Evolutionary conservation across 345 rosid species (phyloP), one percentile per base, ranked within the genome.

Genomic region (Rhizophora apiculata): DNA sequence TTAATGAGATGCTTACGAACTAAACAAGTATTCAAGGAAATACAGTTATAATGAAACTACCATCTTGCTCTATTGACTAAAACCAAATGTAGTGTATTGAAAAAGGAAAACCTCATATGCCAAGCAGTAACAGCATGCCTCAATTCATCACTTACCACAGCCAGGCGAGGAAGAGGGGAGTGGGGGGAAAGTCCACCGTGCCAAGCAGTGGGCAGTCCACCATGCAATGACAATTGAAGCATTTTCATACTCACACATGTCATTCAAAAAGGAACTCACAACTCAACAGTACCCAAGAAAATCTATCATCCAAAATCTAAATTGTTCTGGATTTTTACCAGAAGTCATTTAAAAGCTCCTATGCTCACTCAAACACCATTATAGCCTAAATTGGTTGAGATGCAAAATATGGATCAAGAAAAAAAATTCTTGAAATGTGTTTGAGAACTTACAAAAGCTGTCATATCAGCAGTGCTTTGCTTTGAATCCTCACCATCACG

Each of bases 381-480:
- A 37, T 18, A 24, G 48, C 34, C 52, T 57, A n/a, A 56, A 52
- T 24, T 48, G 65, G 60, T 65, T 27, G 21, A 57, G 51, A 46
- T 53, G 26, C 26, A 39, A 7, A 49, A 31, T 55, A 59, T 39
- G 27, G 20, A 26, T 39, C 30, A 34, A 13, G 15, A 20, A 20
- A 60, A 60, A 52, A 48, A 15, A 8, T 49, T 15, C 32, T 65
- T n/a, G 2, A 55, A 26, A 56, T 29, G 15, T 31, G 51, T 2
- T 13, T 32, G 29, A 31, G 29, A 59, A 80, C 92, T 85, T 70
- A 88, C 92, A 75, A 85, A 84, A 68, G 58, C 79, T 10, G 88
- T 78, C 90, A 85, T 88, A 60, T 85, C 90, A 53, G 87, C 79
- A 57, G 86, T 80, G 72, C 78, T 82, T 72, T 85, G 88, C 62